Conservation (phyloP, 495 filamentous ascomycete species). For the Neurospora africana region DNA sequence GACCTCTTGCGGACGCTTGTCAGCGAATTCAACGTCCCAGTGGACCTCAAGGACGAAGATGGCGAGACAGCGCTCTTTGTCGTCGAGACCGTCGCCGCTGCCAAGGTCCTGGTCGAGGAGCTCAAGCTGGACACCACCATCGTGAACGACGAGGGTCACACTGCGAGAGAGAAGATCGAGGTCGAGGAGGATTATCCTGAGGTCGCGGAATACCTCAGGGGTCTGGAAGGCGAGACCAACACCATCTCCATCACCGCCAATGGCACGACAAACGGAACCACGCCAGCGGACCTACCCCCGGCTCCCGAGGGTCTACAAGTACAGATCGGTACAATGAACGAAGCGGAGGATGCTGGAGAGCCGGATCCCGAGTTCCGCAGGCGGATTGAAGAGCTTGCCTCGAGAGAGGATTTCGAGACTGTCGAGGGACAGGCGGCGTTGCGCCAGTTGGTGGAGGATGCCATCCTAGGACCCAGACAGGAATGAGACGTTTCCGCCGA, state of each 20-base stretch:
- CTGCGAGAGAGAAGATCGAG: conserved; percentile 60
- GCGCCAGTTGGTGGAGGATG: conserved; percentile 59
- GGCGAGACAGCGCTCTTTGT: conserved; percentile 86
- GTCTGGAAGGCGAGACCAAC: conserved; percentile 27
- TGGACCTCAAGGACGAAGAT: conserved; percentile 77
- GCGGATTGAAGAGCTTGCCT: conserved; percentile 67
- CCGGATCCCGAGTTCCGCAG: conserved; percentile 62
- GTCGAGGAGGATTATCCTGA: conserved; percentile 58
- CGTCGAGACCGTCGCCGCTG: conserved; percentile 64
- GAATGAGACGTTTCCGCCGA: conserved; percentile 26
- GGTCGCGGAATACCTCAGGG: conserved; percentile 56
- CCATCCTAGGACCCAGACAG: conserved; percentile 47
- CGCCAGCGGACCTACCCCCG: conserved; percentile 28
- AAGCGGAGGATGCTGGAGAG: conserved; percentile 46
- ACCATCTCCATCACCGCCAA: conserved; percentile 14
- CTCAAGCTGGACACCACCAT: conserved; percentile 56
- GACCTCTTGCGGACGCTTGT: conserved; percentile 70
- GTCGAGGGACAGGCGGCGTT: conserved; percentile 60
- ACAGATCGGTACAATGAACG: conserved; percentile 55
- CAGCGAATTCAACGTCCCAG: conserved; percentile 63
- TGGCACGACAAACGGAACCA: conserved; percentile 12
- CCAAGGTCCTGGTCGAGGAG: conserved; percentile 69
- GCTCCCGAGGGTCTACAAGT: conserved; percentile 57
- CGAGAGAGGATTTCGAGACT: conserved; percentile 59
- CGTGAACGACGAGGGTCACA: conserved; percentile 54